Evolutionary conservation across 2,329 filamentous ascomycete genomes (phyloP).

Genomic region (Calonectria fujianensis): DNA sequence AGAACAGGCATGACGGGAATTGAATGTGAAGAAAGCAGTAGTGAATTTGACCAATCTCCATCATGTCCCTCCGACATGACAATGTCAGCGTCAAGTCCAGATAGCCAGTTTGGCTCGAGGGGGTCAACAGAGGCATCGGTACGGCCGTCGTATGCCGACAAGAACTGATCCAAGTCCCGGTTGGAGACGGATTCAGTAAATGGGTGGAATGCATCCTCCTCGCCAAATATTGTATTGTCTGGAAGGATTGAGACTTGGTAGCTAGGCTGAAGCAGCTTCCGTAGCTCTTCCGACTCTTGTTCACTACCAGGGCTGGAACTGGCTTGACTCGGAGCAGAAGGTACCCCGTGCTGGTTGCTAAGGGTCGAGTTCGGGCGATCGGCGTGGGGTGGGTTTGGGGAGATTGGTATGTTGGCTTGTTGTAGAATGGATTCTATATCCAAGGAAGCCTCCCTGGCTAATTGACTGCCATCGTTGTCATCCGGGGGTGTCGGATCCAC

Average conservation of each 20-base stretch:
- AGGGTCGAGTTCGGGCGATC: conserved; percentile 11
- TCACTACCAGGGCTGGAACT: conserved; percentile 6
- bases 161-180: conserved; percentile 4
- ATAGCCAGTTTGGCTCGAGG: conserved; percentile 8
- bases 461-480: neutral
- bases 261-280: neutral
- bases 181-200: conserved; percentile 4
- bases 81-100: conserved; percentile 8
- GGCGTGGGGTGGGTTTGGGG: neutral
- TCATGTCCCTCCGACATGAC: neutral
- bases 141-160: conserved; percentile 1
- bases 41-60: conserved; percentile 9
- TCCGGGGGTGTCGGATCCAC: neutral
- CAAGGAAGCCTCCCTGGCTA: neutral
- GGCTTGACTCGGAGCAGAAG: conserved; percentile 4
- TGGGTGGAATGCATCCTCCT: neutral
- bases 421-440: conserved; percentile 6
- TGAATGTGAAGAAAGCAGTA: neutral
- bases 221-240: neutral
- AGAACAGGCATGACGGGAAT: neutral
- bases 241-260: conserved; percentile 1
- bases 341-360: neutral
- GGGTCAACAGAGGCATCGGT: neutral
- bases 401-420: neutral
- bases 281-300: conserved; percentile 5